Conservation (phyloP, 1,284 basidiomycete genomes). For the Cryptococcus wingfieldii region DNA sequence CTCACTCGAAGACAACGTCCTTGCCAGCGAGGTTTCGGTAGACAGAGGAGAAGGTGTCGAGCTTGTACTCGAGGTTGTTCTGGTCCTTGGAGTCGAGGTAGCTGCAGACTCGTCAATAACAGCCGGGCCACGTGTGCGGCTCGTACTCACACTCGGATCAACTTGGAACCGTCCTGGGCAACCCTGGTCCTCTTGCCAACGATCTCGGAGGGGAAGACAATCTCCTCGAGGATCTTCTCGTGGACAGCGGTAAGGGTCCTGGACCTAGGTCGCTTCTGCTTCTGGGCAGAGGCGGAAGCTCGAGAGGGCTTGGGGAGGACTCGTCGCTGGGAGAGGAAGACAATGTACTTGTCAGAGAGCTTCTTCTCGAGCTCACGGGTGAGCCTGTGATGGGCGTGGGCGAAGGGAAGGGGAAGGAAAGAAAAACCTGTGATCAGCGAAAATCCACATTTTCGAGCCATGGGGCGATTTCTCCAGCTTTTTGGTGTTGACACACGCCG, state of each 20-base stretch:
- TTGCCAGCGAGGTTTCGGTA: conserved; percentile 49
- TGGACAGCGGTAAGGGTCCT: conserved; percentile 97
- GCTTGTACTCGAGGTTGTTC: conserved; percentile 98
- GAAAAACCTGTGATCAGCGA: conserved; percentile 19
- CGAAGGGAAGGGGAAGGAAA: conserved; percentile 1
- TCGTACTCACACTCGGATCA: conserved; percentile 82
- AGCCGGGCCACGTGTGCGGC: conserved; percentile 9
- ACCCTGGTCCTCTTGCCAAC: conserved; percentile 96
- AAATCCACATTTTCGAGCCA: background rate
- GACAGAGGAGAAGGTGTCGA: conserved; percentile 51
- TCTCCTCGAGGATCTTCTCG: conserved; percentile 97
- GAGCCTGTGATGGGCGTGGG: conserved; percentile 58
- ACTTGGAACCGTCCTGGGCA: conserved; percentile 81
- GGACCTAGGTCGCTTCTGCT: conserved; percentile 91
- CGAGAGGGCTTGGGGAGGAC: conserved; percentile 97
- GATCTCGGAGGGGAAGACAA: conserved; percentile 98
- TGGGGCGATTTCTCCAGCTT: background rate
- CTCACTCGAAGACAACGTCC: conserved; percentile 49
- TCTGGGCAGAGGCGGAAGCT: conserved; percentile 71
- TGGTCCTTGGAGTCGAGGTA: conserved; percentile 98
- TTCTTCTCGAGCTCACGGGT: conserved; percentile 99
- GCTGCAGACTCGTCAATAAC: conserved; percentile 51
- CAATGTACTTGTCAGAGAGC: conserved; percentile 92
- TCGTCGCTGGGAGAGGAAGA: conserved; percentile 97
- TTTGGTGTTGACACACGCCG: conserved; percentile 1